These are phyloP conservation scores for Hygrocybe coccinea DNA, from an alignment of 768 basidiomycete genomes.

Conservation along the genomic window DNA sequence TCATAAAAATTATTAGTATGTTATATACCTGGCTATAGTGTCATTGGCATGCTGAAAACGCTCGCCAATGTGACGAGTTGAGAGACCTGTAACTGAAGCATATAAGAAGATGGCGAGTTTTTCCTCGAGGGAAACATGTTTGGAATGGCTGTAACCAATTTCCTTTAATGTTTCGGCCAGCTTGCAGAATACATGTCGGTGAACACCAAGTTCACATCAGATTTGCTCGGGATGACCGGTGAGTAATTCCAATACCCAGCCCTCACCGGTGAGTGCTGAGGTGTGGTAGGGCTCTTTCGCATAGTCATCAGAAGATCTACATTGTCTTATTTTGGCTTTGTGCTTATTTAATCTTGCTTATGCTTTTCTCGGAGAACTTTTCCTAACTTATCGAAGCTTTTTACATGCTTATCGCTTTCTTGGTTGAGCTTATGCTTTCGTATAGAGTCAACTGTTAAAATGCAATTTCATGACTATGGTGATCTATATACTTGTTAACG, in stretches of 20 bases:
- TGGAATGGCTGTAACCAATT: conserved; percentile 20
- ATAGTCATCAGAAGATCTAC: too few relatives aligned
- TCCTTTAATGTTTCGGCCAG: neutral
- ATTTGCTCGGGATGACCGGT: neutral
- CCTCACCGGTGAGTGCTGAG: too few relatives aligned
- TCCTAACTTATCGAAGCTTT: neutral
- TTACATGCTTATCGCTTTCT: neutral
- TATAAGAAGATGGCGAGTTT: conserved; percentile 28
- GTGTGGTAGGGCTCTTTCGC: too few relatives aligned
- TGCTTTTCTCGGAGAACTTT: neutral
- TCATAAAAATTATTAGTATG: conserved; percentile 7
- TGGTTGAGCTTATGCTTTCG: neutral
- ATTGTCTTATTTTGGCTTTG: neutral
- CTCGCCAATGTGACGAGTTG: conserved; percentile 24
- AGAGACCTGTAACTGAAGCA: conserved; percentile 21
- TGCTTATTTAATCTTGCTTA: neutral
- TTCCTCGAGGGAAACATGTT: conserved; percentile 22
- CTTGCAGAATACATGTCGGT: neutral
- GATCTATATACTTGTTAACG: conserved; percentile 19
- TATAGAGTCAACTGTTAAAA: neutral
- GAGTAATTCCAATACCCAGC: neutral
- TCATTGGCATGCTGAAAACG: conserved; percentile 25
- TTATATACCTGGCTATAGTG: conserved; percentile 20
- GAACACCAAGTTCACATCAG: neutral
- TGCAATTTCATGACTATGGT: conserved; percentile 13